A percentile compares a stretch with the other conserved stretches of the same genome.
These are phyloP conservation scores for Endotrypanum monterogeii DNA, from an alignment of 208 protist genomes.

Conservation along the genomic window DNA sequence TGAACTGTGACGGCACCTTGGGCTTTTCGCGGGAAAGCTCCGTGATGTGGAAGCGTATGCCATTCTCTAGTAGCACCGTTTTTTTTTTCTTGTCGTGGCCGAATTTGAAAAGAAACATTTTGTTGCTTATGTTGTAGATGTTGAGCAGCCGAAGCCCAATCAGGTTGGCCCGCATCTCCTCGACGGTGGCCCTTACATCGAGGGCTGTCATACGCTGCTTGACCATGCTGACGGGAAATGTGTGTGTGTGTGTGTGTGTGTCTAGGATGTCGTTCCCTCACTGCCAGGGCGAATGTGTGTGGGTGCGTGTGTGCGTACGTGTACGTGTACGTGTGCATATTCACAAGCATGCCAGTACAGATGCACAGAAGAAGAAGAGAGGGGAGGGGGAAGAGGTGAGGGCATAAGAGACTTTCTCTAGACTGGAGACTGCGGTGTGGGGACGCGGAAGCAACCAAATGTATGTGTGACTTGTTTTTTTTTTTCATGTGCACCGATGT, in stretches of 20 bases:
- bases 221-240: conserved; percentile 46
- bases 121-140: conserved; percentile 93
- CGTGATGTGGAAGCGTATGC: conserved; percentile 93
- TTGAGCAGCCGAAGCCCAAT: conserved; percentile 93
- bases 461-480: too few species aligned
- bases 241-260: conserved; percentile 21
- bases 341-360: too few species aligned
- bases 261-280: neutral
- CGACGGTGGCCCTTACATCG: conserved; percentile 89
- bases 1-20: conserved; percentile 92
- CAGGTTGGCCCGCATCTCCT: conserved; percentile 84
- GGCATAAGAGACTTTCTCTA: too few species aligned
- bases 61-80: conserved; percentile 93
- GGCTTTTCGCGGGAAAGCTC: conserved; percentile 91
- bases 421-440: too few species aligned
- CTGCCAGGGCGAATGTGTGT: neutral
- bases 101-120: conserved; percentile 96
- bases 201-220: conserved; percentile 94
- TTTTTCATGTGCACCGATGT: too few species aligned
- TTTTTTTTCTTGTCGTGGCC: conserved; percentile 89
- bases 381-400: neutral
- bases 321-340: conserved; percentile 3
- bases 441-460: too few species aligned
- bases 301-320: conserved; percentile 2
- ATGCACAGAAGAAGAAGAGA: neutral